These are phyloP conservation scores for Sugiyamaella neomexicana DNA, from an alignment of 1,139 yeast species.

Conservation along the genomic window DNA sequence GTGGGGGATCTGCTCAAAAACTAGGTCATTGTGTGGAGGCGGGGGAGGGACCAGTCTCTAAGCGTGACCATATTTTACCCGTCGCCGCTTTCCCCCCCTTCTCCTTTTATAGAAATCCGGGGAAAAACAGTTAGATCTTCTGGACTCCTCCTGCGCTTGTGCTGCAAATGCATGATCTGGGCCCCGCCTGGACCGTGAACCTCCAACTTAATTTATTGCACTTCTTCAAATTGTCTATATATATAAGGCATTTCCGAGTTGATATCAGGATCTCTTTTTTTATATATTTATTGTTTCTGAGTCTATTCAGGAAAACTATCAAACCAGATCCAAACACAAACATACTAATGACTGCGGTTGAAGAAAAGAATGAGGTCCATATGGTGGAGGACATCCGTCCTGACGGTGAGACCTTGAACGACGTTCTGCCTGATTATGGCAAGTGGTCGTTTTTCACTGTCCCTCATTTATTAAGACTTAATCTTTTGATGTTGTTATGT, in stretches of 20 bases:
- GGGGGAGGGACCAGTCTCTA: not conserved
- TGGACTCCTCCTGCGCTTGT: not conserved
- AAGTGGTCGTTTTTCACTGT: slow-evolving; percentile 2
- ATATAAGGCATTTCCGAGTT: not conserved
- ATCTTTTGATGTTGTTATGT: slow-evolving; percentile 43
- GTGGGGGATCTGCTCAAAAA: slow-evolving; percentile 9
- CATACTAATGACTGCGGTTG: slow-evolving; percentile 6
- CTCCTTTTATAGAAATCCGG: slow-evolving; percentile 6
- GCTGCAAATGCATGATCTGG: not conserved
- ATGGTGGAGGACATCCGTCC: slow-evolving; percentile 10
- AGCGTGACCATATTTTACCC: slow-evolving; percentile 5
- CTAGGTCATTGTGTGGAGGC: too few species aligned
- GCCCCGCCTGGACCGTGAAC: too few species aligned
- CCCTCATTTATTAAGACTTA: slow-evolving; percentile 43
- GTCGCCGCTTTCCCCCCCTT: not conserved
- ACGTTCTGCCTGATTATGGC: slow-evolving; percentile 15
- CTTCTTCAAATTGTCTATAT: not conserved
- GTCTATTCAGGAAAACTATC: too few species aligned
- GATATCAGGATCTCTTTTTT: not conserved
- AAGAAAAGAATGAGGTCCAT: slow-evolving; percentile 9
- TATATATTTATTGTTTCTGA: not conserved
- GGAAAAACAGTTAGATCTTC: slow-evolving; percentile 4
- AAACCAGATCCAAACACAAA: not conserved
- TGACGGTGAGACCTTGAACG: slow-evolving; percentile 9
- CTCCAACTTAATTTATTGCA: too few species aligned